phyloP scores from a whole-genome alignment of 306 rosid species.

The Lathyrus sativus region DNA sequence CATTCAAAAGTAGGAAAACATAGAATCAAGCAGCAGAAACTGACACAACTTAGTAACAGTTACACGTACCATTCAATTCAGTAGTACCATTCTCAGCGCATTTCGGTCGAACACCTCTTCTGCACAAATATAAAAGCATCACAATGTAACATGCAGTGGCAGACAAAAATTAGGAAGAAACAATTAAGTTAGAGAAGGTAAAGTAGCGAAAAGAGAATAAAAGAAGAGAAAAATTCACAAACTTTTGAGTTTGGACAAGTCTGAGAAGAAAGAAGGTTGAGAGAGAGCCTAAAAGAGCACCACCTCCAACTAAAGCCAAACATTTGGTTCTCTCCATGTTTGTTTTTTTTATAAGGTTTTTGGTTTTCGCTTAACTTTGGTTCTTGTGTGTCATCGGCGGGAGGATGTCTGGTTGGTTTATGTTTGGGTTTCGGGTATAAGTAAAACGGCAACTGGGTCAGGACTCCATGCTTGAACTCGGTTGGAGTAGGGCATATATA shows the following conservation, averaged over 20 bases:
- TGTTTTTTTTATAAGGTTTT: slow-evolving; percentile 15
- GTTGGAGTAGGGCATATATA: too few species aligned
- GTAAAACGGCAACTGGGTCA: too few species aligned
- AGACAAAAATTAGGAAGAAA: background rate
- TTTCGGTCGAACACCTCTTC: slow-evolving; percentile 40
- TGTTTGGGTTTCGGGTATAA: background rate
- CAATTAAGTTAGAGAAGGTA: background rate
- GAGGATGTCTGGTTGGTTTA: slow-evolving; percentile 12
- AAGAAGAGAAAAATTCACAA: slow-evolving; percentile 26
- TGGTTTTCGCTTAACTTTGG: background rate
- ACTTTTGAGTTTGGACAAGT: slow-evolving; percentile 66
- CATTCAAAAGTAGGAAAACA: background rate
- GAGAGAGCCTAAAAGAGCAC: slow-evolving; percentile 76
- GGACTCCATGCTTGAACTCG: too few species aligned
- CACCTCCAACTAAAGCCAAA: slow-evolving; percentile 67
- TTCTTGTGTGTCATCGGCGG: background rate
- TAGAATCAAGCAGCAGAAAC: slow-evolving; percentile 5
- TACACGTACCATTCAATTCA: slow-evolving; percentile 41
- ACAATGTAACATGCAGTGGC: background rate
- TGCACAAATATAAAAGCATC: slow-evolving; percentile 41
- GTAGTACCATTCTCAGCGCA: slow-evolving; percentile 34
- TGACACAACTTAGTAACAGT: background rate
- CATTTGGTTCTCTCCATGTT: slow-evolving; percentile 57
- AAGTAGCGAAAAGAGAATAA: background rate
- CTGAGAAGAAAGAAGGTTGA: slow-evolving; percentile 68